phyloP scores from a whole-genome alignment of 192 early-diverging fungal species.

The Endogone sp. region DNA sequence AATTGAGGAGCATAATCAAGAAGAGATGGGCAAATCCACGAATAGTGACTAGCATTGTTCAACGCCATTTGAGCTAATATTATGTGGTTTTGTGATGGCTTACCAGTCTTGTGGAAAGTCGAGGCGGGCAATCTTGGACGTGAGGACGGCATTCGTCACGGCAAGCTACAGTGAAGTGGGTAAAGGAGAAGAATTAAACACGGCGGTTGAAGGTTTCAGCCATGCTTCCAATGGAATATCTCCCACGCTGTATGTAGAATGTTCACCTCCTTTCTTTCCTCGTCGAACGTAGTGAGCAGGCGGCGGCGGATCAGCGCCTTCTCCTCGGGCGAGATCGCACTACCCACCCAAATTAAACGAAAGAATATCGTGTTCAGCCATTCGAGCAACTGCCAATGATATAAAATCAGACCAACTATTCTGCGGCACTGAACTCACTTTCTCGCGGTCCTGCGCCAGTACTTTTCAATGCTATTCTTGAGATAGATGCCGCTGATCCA shows the following conservation, averaged over 20 bases:
- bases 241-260: too few species aligned
- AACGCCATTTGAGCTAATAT: too few species aligned
- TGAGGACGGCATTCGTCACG: constrained; percentile 69
- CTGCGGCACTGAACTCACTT: too few species aligned
- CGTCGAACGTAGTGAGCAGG: constrained; percentile 63
- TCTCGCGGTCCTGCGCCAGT: constrained; percentile 77
- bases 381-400: not conserved
- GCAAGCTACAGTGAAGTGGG: constrained; percentile 48
- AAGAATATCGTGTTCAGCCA: not conserved
- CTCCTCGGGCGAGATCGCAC: constrained; percentile 65
- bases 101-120: constrained; percentile 90
- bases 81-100: too few species aligned
- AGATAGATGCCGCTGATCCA: constrained; percentile 75
- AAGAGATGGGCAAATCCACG: too few species aligned
- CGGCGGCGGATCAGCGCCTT: constrained; percentile 66
- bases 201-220: too few species aligned
- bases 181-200: too few species aligned
- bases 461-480: constrained; percentile 90
- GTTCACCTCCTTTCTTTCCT: constrained; percentile 62
- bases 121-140: constrained; percentile 78
- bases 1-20: too few species aligned
- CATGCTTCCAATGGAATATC: too few species aligned
- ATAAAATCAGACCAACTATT: too few species aligned
- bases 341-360: constrained; percentile 8
- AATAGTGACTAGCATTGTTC: too few species aligned